Percentiles rank a stretch among this genome's conserved stretches.
Conservation (phyloP, 257 asterid species). For the Jacaranda copaia region DNA sequence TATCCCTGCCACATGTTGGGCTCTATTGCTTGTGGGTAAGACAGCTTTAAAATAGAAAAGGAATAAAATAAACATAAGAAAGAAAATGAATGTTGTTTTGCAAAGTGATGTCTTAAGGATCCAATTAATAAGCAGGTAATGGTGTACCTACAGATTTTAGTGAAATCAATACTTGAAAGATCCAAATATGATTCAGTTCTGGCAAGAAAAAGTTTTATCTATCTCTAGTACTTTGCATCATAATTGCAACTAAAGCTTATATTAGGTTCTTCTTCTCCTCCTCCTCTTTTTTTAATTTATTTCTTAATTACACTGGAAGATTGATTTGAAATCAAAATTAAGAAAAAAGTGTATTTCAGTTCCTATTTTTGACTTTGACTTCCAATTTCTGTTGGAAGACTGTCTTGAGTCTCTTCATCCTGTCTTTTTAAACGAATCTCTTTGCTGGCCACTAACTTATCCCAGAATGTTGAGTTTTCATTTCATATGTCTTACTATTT, state of each 20-base stretch:
- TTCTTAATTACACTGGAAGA: too few species aligned
- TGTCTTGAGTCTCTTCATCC: neutral
- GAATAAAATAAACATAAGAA: neutral
- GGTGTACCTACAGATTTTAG: neutral
- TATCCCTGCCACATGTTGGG: neutral
- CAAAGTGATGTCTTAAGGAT: constrained; percentile 8
- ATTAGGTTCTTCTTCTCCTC: too few species aligned
- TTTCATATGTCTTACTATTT: neutral
- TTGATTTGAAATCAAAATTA: too few species aligned
- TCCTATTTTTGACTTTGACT: neutral
- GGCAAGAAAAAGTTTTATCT: neutral
- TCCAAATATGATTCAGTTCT: constrained; percentile 12
- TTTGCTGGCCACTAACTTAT: too few species aligned
- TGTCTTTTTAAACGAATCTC: neutral
- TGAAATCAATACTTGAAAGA: neutral
- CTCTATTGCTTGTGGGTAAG: neutral
- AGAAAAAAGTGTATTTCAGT: neutral
- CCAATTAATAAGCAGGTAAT: constrained; percentile 12
- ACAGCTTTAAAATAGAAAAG: neutral
- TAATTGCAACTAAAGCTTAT: neutral
- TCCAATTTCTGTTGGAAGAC: neutral
- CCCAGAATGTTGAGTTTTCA: constrained; percentile 2
- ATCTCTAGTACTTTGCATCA: neutral
- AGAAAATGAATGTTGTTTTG: constrained; percentile 11
- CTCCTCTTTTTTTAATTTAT: neutral